A percentile compares a stretch with the other conserved stretches of the same genome.
Evolutionary conservation across 257 asterid genomes (phyloP).

Genomic region (Petunia secreta): DNA sequence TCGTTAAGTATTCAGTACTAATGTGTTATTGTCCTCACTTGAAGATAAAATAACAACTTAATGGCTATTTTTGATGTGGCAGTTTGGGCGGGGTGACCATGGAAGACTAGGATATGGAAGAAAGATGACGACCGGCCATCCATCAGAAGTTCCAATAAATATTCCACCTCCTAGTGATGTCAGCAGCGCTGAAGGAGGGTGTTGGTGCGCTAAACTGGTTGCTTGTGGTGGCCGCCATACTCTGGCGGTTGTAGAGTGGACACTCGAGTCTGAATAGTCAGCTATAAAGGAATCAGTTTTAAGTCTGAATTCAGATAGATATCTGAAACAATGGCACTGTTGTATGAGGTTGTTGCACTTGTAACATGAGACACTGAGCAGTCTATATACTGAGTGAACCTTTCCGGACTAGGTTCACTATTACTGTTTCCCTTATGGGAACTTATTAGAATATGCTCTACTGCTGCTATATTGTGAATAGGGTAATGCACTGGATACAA

Average conservation of each 20-base stretch:
- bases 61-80: slow-evolving; percentile 31
- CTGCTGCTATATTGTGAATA: neutral
- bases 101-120: slow-evolving; percentile 98
- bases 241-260: slow-evolving; percentile 69
- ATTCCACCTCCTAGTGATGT: slow-evolving; percentile 58
- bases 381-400: neutral
- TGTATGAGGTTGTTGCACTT: slow-evolving; percentile 22
- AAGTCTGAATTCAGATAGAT: slow-evolving; percentile 1
- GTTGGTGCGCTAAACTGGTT: slow-evolving; percentile 80
- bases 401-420: neutral
- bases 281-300: slow-evolving; percentile 21
- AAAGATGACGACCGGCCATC: slow-evolving; percentile 90
- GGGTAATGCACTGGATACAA: neutral
- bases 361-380: neutral
- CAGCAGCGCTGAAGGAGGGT: slow-evolving; percentile 41
- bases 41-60: slow-evolving; percentile 6
- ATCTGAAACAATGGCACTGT: neutral
- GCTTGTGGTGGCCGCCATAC: slow-evolving; percentile 99
- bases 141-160: slow-evolving; percentile 85
- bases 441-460: neutral
- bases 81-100: slow-evolving; percentile 99
- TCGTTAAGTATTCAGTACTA: neutral
- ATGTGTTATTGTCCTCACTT: neutral
- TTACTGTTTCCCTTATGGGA: neutral
- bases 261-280: slow-evolving; percentile 39